phyloP scores from a whole-genome alignment of 257 asterid species.

The Salvia miltiorrhiza region DNA sequence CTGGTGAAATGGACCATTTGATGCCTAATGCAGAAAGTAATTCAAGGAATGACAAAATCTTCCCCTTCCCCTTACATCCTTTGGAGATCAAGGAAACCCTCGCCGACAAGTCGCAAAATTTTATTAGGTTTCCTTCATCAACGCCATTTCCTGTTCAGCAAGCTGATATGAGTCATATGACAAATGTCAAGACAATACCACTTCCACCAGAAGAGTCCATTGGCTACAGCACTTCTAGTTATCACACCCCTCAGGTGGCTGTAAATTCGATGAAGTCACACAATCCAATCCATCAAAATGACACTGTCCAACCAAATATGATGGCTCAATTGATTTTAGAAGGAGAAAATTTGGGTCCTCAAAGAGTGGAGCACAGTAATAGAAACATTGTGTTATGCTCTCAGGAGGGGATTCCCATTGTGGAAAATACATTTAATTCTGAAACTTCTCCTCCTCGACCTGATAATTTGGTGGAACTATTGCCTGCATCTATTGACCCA shows the following conservation, averaged over 20 bases:
- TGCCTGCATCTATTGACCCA: conserved; percentile 32
- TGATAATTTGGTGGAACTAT: conserved; percentile 30
- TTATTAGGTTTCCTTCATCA: conserved; percentile 30
- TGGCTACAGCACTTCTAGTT: conserved; percentile 22
- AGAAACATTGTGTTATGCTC: conserved; percentile 26
- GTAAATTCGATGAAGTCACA: conserved; percentile 25
- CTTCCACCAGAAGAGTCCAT: conserved; percentile 33
- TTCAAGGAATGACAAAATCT: conserved; percentile 28
- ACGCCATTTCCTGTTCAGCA: conserved; percentile 34
- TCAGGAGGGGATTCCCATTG: conserved; percentile 28
- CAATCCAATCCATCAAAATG: conserved; percentile 25
- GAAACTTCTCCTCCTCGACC: conserved; percentile 29
- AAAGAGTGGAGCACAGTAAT: conserved; percentile 28
- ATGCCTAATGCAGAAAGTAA: conserved; percentile 32
- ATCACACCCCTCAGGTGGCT: conserved; percentile 25
- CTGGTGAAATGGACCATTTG: conserved; percentile 29
- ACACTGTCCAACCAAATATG: conserved; percentile 27
- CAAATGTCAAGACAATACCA: conserved; percentile 20
- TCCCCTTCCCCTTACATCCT: conserved; percentile 32
- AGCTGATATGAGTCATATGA: conserved; percentile 20
- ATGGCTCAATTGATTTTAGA: conserved; percentile 31
- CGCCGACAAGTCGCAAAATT: conserved; percentile 31
- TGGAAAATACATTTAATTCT: conserved; percentile 23
- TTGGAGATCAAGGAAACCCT: conserved; percentile 33
- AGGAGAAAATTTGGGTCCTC: conserved; percentile 28